These are phyloP conservation scores for Cryptosporidium bovis DNA, from an alignment of 169 alveolate species.

Conservation along the genomic window DNA sequence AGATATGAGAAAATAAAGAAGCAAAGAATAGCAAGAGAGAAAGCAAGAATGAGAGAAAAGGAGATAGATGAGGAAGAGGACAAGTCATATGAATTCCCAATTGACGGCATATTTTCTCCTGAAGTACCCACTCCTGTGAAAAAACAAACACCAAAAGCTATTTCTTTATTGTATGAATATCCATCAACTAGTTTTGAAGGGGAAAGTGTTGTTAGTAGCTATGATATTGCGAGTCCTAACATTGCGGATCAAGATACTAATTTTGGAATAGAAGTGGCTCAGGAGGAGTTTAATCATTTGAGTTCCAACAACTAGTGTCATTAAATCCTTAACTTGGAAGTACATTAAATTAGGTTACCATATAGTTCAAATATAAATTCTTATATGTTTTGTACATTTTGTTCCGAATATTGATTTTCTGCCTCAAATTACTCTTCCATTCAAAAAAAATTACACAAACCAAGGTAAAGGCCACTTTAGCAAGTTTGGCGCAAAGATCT, in stretches of 20 bases:
- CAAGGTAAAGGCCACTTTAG: neutral
- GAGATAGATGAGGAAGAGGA: too few species aligned
- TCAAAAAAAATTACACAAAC: neutral
- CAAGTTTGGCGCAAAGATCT: constrained; percentile 75
- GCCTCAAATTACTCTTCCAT: neutral
- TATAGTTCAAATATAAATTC: neutral
- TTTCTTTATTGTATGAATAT: neutral
- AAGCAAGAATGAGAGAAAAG: neutral
- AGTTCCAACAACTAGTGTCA: neutral
- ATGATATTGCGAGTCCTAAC: neutral
- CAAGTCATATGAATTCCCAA: constrained; percentile 5
- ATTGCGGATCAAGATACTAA: neutral
- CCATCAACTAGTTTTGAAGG: too few species aligned
- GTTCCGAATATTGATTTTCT: neutral
- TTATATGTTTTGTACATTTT: neutral
- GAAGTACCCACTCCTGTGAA: constrained; percentile 16
- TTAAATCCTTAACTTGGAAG: neutral
- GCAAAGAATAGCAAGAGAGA: constrained; percentile 12
- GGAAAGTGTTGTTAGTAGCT: neutral
- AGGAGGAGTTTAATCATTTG: constrained; percentile 2
- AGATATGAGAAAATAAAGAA: constrained; percentile 23
- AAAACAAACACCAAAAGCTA: neutral
- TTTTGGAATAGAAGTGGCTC: constrained; percentile 33
- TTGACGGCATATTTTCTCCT: constrained; percentile 14
- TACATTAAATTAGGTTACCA: neutral